Evolutionary conservation across 2,329 filamentous ascomycete genomes (phyloP).

Genomic region (Microascus cirrosus): DNA sequence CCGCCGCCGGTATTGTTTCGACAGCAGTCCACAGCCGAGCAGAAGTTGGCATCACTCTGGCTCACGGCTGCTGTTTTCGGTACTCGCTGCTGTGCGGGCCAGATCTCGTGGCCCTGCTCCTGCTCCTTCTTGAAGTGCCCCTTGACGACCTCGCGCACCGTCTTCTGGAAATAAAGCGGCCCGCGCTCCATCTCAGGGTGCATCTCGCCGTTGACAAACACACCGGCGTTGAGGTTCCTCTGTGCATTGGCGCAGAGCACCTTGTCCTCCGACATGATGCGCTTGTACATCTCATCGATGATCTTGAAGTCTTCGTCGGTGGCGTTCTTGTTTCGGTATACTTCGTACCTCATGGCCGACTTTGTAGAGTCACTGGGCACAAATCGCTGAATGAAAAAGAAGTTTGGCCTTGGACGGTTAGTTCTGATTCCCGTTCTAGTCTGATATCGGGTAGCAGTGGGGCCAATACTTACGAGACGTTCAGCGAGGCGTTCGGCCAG

Average conservation of each 20-base stretch:
- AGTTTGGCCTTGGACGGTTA: conserved; percentile 34
- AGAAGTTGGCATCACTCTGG: conserved; percentile 19
- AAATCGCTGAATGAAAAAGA: conserved; percentile 54
- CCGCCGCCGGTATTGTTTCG: neutral
- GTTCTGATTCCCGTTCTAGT: neutral
- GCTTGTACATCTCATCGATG: conserved; percentile 50
- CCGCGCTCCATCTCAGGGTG: conserved; percentile 51
- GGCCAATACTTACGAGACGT: conserved; percentile 31
- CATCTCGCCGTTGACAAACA: conserved; percentile 52
- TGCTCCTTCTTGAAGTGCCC: conserved; percentile 35
- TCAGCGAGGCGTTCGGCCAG: conserved; percentile 39
- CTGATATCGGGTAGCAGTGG: neutral
- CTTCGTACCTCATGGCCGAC: conserved; percentile 49
- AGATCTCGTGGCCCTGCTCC: conserved; percentile 32
- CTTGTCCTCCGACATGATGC: conserved; percentile 55
- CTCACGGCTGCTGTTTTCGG: conserved; percentile 14
- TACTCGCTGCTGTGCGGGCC: conserved; percentile 32
- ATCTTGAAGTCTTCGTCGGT: conserved; percentile 45
- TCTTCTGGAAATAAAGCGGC: conserved; percentile 43
- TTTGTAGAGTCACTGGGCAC: conserved; percentile 38
- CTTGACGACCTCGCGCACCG: conserved; percentile 33
- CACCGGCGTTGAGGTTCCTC: conserved; percentile 47
- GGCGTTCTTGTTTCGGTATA: conserved; percentile 50
- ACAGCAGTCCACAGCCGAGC: conserved; percentile 10
- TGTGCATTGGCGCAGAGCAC: conserved; percentile 47